Conservation (phyloP, 441 rosid species). For the Croton setiger region DNA sequence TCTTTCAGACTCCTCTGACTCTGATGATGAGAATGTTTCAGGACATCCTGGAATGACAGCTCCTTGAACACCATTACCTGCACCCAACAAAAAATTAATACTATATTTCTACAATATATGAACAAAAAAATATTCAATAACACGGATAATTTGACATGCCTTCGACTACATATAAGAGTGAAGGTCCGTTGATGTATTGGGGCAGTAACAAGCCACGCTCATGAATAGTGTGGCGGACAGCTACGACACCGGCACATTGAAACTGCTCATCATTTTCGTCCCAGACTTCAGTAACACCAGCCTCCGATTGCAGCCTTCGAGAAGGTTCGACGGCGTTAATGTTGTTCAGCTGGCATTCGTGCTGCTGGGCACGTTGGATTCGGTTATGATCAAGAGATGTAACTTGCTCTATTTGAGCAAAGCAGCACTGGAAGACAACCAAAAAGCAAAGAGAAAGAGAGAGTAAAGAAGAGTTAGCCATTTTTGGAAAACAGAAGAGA, state of each 20-base stretch:
- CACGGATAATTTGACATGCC: constrained; percentile 27
- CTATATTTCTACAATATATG: too few species aligned
- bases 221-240: constrained; percentile 28
- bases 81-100: background rate
- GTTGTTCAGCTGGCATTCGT: constrained; percentile 50
- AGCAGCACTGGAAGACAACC: constrained; percentile 25
- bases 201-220: constrained; percentile 40
- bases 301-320: constrained; percentile 38
- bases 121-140: background rate
- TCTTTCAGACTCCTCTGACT: constrained; percentile 14
- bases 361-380: constrained; percentile 15
- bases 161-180: constrained; percentile 32
- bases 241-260: constrained; percentile 38
- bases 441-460: constrained; percentile 27
- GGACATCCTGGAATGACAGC: constrained; percentile 62
- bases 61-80: constrained; percentile 55
- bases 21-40: constrained; percentile 53
- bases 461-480: constrained; percentile 26
- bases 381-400: background rate
- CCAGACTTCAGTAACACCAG: constrained; percentile 39
- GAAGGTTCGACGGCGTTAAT: constrained; percentile 52
- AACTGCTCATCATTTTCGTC: constrained; percentile 34
- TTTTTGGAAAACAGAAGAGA: background rate
- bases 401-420: constrained; percentile 17
- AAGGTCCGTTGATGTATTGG: constrained; percentile 27